These are phyloP conservation scores for Pestalotiopsis sp. DNA, from an alignment of 2,329 filamentous ascomycete species.

Conservation along the genomic window DNA sequence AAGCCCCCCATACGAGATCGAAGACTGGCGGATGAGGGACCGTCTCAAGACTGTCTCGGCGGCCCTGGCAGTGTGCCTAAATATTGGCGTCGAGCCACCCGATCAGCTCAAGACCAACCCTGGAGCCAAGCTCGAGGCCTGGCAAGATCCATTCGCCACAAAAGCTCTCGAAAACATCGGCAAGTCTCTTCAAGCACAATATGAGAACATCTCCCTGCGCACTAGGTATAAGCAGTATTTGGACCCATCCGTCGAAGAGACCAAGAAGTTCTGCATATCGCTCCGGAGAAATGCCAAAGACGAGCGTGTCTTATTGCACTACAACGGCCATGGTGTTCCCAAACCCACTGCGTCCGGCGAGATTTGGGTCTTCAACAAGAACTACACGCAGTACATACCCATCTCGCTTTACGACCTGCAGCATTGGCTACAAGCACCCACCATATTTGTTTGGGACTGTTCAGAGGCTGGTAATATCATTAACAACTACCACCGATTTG, in stretches of 20 bases:
- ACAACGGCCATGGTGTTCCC: slow-evolving; percentile 97
- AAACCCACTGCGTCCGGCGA: slow-evolving; percentile 94
- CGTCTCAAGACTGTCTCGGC: slow-evolving; percentile 95
- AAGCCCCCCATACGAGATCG: slow-evolving; percentile 64
- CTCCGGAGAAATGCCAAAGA: slow-evolving; percentile 92
- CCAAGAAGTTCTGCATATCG: slow-evolving; percentile 93
- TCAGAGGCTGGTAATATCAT: slow-evolving; percentile 96
- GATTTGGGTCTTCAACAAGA: slow-evolving; percentile 99
- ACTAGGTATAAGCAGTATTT: slow-evolving; percentile 98
- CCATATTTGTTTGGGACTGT: slow-evolving; percentile 97
- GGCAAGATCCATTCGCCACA: slow-evolving; percentile 87
- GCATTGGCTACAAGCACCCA: slow-evolving; percentile 92
- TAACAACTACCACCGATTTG: slow-evolving; percentile 90
- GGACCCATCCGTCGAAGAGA: slow-evolving; percentile 95
- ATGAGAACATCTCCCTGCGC: slow-evolving; percentile 90
- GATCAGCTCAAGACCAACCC: slow-evolving; percentile 96
- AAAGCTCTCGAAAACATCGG: slow-evolving; percentile 94
- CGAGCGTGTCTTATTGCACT: slow-evolving; percentile 95
- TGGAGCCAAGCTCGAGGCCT: slow-evolving; percentile 91
- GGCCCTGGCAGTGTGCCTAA: slow-evolving; percentile 90
- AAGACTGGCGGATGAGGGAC: slow-evolving; percentile 98
- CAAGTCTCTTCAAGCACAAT: slow-evolving; percentile 93
- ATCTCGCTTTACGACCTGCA: slow-evolving; percentile 95
- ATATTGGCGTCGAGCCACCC: slow-evolving; percentile 95
- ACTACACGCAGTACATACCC: slow-evolving; percentile 98